These are phyloP conservation scores for Cenchrus americanus DNA, from an alignment of 176 grass and related monocot genomes.

Conservation along the genomic window DNA sequence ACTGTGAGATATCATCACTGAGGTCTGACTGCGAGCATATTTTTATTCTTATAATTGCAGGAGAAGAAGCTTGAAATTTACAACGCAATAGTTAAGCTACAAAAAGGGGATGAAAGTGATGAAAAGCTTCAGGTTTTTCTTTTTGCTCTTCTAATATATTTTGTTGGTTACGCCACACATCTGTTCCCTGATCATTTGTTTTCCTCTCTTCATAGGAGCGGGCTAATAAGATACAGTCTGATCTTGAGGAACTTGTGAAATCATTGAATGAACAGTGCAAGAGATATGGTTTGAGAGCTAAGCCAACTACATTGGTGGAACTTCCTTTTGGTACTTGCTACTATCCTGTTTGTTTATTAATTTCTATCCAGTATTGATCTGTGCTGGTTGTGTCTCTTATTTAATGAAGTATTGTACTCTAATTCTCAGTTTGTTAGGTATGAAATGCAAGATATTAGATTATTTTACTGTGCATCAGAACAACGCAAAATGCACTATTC, in stretches of 20 bases:
- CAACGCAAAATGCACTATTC: constrained; percentile 20
- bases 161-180: neutral
- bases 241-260: constrained; percentile 83
- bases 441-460: constrained; percentile 33
- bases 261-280: constrained; percentile 94
- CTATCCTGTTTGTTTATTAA: constrained; percentile 39
- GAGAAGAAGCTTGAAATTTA: constrained; percentile 96
- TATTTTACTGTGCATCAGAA: constrained; percentile 15
- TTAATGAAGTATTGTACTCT: constrained; percentile 12
- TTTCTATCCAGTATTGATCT: constrained; percentile 25
- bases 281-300: constrained; percentile 91
- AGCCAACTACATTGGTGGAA: constrained; percentile 88
- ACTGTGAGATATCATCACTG: constrained; percentile 6
- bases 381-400: constrained; percentile 1
- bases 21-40: constrained; percentile 19
- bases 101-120: constrained; percentile 75
- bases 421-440: constrained; percentile 19
- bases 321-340: constrained; percentile 93
- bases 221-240: constrained; percentile 80
- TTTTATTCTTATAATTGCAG: constrained; percentile 54
- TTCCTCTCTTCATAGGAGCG: constrained; percentile 57
- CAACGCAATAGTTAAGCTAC: constrained; percentile 81
- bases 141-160: constrained; percentile 39
- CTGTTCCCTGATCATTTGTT: constrained; percentile 34
- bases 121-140: constrained; percentile 72